Evolutionary conservation across 2,329 filamentous ascomycete species (phyloP), one percentile per base, ranked within the genome.

Genomic region (Dendryphion nanum): DNA sequence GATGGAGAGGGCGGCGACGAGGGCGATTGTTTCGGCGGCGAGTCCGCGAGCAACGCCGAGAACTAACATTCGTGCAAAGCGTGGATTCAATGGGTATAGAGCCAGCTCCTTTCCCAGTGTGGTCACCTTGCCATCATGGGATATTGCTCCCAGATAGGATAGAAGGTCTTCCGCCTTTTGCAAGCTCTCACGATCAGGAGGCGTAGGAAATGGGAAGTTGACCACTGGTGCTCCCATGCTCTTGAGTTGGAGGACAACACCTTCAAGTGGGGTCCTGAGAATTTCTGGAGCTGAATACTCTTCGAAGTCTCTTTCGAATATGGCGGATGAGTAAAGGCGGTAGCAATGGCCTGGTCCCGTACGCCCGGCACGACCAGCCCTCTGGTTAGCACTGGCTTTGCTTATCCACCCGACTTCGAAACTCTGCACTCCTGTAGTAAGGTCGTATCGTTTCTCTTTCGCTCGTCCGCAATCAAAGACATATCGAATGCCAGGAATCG

Each of bases 291-390:
- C 83, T 0, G 87, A 82, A 55, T 94, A 95, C 47, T 91, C 80
- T 17, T 82, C 74, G 50, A 98, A 95, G 51, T 94, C 89, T 40
- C 88, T 78, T 67, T 93, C 93, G 55, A 87, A 98, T 0, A 98
- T 85, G 0, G 93, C 93, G 10, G 89, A 95, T 0, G 90, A 96
- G 67, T 95, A 98, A 4, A 98, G 70, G 40, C 89, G 76, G 70
- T 96, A 98, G 67, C 91, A 97, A 67, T 98, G 94, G 6, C 93
- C 93, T 1, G 93, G 90, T 0, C 89, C 91, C 4, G 91, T 98
- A 74, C 93, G 84, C 47, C 94, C 93, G 40, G 93, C 93, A 76
- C 93, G 88, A 69, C 93, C 93, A 42, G 89, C 82, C 62, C 93
- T 80, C 67, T 98, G 93, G 49, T 83, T 86, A 6, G 93, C 91